Conservation (phyloP, 148 eudicot species). For the Nyssa sinensis region DNA sequence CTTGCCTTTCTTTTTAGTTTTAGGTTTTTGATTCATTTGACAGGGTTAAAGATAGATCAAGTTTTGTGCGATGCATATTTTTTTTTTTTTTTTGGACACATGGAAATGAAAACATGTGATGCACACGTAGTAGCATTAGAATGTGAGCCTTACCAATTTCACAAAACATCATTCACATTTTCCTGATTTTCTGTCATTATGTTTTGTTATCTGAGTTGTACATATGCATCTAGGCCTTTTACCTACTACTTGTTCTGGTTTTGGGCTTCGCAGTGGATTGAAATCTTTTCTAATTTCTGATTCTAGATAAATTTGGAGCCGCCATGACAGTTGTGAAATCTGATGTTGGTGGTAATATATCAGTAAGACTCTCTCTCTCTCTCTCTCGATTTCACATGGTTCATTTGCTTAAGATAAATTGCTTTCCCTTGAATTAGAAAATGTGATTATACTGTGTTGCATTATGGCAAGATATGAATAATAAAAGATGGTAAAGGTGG, state of each 20-base stretch:
- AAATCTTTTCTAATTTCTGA: constrained; percentile 7
- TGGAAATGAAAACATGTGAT: too few species aligned
- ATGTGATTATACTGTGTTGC: neutral
- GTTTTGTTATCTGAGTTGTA: too few species aligned
- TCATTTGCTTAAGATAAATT: neutral
- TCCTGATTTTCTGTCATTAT: too few species aligned
- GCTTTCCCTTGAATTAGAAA: neutral
- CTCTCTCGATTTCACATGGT: neutral
- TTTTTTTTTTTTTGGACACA: too few species aligned
- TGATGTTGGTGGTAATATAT: constrained; percentile 80
- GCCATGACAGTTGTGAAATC: constrained; percentile 85
- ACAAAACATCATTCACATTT: neutral
- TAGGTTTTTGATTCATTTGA: too few species aligned
- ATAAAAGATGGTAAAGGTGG: too few species aligned
- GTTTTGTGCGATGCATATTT: too few species aligned
- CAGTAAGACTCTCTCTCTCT: constrained; percentile 33
- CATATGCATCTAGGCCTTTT: neutral
- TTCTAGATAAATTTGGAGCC: constrained; percentile 81
- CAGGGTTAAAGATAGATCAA: too few species aligned
- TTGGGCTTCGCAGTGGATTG: neutral
- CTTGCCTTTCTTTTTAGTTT: too few species aligned
- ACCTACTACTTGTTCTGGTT: neutral
- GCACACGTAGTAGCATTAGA: too few species aligned
- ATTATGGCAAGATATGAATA: too few species aligned
- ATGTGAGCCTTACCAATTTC: too few species aligned